Evolutionary conservation across 441 rosid genomes (phyloP), one percentile per base, ranked within the genome.

Genomic region (Mallotus japonicus): DNA sequence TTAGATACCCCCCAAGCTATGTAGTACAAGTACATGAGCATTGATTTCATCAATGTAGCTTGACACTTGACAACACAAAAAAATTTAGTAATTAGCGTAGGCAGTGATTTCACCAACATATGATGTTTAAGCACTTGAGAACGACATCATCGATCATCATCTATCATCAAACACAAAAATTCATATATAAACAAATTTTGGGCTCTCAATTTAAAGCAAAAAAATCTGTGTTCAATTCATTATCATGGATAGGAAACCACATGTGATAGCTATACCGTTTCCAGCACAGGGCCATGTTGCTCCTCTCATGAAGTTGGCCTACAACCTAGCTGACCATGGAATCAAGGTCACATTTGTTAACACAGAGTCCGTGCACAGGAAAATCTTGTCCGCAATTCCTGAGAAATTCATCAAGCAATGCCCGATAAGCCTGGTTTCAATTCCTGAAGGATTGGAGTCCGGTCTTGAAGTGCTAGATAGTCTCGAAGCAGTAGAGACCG

Each of bases 241-340:
- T n/a, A 56, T 56, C 0, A 65, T 65, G 57, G 58, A 12, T 15
- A 72, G 14, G 54, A 73, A 60, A 61, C 51, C 73, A 0, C 83
- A 79, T 72, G 78, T 76, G 14, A 57, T 82, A 16, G 73, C 71
- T 8, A 32, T 82, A 32, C 73, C 86, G 8, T 79, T 12, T 44
- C 85, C 85, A 51, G 65, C 70, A 28, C 81, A 83, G 72, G 88
- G 85, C 12, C 85, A 85, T 57, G 74, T 81, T 56, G 62, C 75
- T 8, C 82, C 88, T 67, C 72, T 85, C 9, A 49, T 85, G 79
- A 85, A 81, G 71, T 34, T 85, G 62, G 55, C 85, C 0, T 60
- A 72, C 58, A 71, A 34, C 5, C 73, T 83, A 16, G 82, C 75
- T 4, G 62, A 76, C 13, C n/a, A 67, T 32, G 82, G 55, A 8